Base-by-base conservation (phyloP, 805 yeast species). In the Wickerhamiella cacticola region DNA sequence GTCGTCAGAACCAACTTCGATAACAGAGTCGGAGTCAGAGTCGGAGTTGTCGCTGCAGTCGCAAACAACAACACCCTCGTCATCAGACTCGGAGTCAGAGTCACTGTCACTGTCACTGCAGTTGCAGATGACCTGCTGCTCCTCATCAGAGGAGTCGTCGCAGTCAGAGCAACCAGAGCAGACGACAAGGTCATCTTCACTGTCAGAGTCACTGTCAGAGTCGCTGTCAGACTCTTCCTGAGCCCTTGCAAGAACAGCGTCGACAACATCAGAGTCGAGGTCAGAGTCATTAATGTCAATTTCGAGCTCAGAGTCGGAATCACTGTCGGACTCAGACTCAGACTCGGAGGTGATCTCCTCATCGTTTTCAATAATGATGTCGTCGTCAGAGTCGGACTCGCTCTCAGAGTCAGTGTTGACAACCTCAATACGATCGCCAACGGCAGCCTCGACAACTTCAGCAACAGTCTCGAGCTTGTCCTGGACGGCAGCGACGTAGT, bases 401-500 rank as follows among this genome's bases (percentile, higher is more conserved):
- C 44, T 15, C 41, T 49, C 52, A n/a, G 42, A 34, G 45, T 50
- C 50, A 22, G 47, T 48, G 26, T 49, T 50, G 21, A 50, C 50
- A 42, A 44, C 44, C 28, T 51, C 53, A 21, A 52, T 41, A 34
- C 41, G 53, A 43, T 48, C 51, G 22, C 46, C 55, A 40, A 48
- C 43, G 48, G 52, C 52, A 35, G 50, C 53, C 51, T 54, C 56
- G 36, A 57, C 55, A 33, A 53, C 52, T 53, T 55, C 58, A 22
- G 55, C 51, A 35, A 57, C 53, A 45, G 50, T 49, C 48, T 48
- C 50, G 25, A 55, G 47, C 22, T 51, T 46, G 33, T 53, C 59
- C 52, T 48, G 48, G 47, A 53, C 52, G 46, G 49, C 52, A 33
- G 55, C 56, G 41, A 56, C 53, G 55, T 56, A 56, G 46, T 48